These are phyloP conservation scores for Cercophora newfieldiana DNA, from an alignment of 495 filamentous ascomycete genomes.

Conservation along the genomic window DNA sequence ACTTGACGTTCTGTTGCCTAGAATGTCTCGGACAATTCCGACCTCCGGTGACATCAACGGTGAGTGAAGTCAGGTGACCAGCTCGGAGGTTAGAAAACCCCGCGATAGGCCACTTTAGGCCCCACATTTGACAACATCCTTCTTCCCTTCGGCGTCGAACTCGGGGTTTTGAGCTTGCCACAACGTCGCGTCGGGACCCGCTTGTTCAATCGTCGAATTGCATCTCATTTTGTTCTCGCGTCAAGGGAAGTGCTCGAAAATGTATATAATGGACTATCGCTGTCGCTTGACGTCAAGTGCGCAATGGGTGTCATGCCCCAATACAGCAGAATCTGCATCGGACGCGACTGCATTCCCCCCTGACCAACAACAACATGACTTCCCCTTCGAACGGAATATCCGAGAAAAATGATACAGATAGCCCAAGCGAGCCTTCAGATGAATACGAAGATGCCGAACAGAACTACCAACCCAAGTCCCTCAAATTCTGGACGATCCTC, in stretches of 20 bases:
- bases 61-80: not conserved
- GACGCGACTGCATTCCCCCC: no score
- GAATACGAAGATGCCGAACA: conserved; percentile 43
- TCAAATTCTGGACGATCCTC: conserved; percentile 40
- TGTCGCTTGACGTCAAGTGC: no score
- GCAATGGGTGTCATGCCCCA: no score
- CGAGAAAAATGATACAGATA: not conserved
- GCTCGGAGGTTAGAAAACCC: conserved; percentile 1
- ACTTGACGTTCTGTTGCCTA: not conserved
- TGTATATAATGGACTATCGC: no score
- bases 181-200: not conserved
- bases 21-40: not conserved
- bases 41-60: not conserved
- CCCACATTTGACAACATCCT: not conserved
- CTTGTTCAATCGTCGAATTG: not conserved
- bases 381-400: not conserved
- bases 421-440: conserved; percentile 9
- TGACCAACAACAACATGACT: not conserved
- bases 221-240: no score
- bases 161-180: not conserved
- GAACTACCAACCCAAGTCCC: conserved; percentile 39
- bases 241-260: no score
- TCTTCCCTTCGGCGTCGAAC: not conserved
- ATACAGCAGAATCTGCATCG: not conserved
- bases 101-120: not conserved